Conservation (phyloP, 208 protist genomes). For the Trypanosoma melophagium region DNA sequence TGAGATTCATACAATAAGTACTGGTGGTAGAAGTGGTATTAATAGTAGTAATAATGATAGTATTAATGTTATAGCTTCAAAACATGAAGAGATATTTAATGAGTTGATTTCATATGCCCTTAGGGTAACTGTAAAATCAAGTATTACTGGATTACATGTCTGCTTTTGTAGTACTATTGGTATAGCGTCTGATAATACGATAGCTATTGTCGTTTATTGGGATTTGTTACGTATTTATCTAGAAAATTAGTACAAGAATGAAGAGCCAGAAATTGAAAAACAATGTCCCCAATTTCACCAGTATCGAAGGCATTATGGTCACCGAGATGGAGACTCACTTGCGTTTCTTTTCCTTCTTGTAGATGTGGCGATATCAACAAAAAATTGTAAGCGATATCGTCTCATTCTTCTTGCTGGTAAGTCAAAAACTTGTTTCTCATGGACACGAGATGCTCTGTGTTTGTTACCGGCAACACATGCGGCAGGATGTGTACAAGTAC, state of each 20-base stretch:
- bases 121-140: conserved; percentile 11
- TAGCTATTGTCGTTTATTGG: conserved; percentile 40
- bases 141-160: conserved; percentile 11
- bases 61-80: background rate
- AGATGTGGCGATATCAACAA: conserved; percentile 34
- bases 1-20: too few species aligned
- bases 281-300: conserved; percentile 31
- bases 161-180: conserved; percentile 46
- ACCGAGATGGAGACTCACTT: conserved; percentile 31
- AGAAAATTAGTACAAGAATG: conserved; percentile 21
- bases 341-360: conserved; percentile 41
- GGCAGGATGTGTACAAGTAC: conserved; percentile 12
- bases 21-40: too few species aligned
- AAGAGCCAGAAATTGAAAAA: background rate
- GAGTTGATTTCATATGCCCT: conserved; percentile 20
- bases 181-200: conserved; percentile 28
- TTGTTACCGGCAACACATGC: conserved; percentile 26
- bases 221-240: conserved; percentile 43
- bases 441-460: conserved; percentile 19
- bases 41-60: background rate
- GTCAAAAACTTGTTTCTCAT: conserved; percentile 11
- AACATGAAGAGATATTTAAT: conserved; percentile 5
- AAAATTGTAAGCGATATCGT: conserved; percentile 29
- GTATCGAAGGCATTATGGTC: background rate
- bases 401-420: conserved; percentile 39